Conservation (phyloP, 129 eudicot genomes). For the Artemisia tridentata region DNA sequence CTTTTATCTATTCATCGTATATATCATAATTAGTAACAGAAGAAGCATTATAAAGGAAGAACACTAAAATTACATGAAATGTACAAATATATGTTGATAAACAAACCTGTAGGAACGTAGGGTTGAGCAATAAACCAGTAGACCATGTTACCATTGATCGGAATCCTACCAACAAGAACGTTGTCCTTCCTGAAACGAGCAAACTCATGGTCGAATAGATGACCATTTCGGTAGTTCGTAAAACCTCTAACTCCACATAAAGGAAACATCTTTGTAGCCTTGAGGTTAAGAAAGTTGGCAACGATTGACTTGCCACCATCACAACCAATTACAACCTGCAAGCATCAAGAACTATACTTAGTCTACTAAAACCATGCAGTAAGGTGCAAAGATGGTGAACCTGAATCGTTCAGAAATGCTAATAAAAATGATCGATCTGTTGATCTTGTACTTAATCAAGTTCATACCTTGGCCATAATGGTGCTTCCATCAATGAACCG, state of each 20-base stretch:
- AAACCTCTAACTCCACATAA: constrained; percentile 46
- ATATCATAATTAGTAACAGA: background rate
- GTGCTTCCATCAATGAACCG: constrained; percentile 46
- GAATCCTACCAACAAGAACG: constrained; percentile 41
- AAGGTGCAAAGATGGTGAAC: background rate
- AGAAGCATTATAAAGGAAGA: background rate
- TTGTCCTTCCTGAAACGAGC: constrained; percentile 31
- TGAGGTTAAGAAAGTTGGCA: constrained; percentile 48
- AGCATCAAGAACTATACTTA: background rate
- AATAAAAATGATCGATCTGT: background rate
- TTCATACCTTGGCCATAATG: constrained; percentile 52
- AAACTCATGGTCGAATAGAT: constrained; percentile 40
- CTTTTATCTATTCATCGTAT: constrained; percentile 26
- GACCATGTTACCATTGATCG: constrained; percentile 45
- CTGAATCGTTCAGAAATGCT: background rate
- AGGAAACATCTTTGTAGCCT: constrained; percentile 37
- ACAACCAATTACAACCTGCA: constrained; percentile 60
- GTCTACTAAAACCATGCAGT: background rate
- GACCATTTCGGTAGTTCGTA: constrained; percentile 57
- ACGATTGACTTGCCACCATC: constrained; percentile 54
- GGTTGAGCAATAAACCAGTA: constrained; percentile 54
- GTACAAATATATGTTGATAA: background rate
- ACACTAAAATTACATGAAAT: no score
- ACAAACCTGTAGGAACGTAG: constrained; percentile 9
- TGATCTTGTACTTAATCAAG: constrained; percentile 1